Evolutionary conservation across 371 early-diverging fungal species (phyloP), one percentile per base, ranked within the genome.

Genomic region (Chytridium lagenaria): DNA sequence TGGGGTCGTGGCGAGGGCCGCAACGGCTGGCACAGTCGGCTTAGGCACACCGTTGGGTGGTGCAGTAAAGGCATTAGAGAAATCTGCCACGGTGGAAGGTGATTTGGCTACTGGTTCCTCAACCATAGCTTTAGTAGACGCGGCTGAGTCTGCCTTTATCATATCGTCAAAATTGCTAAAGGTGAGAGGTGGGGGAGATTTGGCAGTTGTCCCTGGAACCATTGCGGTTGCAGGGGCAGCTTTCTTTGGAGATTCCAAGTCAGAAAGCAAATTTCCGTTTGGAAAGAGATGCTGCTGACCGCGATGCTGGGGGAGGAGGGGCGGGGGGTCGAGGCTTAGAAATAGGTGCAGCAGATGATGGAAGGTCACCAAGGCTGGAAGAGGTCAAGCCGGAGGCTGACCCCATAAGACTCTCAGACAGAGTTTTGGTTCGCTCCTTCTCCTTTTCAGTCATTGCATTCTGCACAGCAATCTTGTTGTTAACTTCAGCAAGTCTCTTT

Each of bases 241-340:
- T 38, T 74, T 71, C 66, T 36, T 55, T 67, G 38, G 1, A 70
- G 61, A 19, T 49, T 49, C 39, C 33, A 10, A 33, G 34, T 22
- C 34, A 10, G 34, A 61, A 15, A 61, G 37, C n/a, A n/a, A n/a
- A n/a, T 7, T 61, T 61, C 15, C 61, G 34, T 22, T 28, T 26
- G 26, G 55, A 52, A 12, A n/a, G 55, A 61, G 61, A 61, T 7
- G 23, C 30, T 7, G 61, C 37, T 15, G 36, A 31, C 26, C 61
- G 31, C 3, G 80, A 75, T 0, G 73, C 67, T 23, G 81, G 81
- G 2, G 81, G 81, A 23, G 77, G 81, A 19, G 78, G 78, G 36
- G 78, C 74, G 2, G 81, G 81, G 12, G 77, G 76, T 67, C 69
- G 76, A n/a, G 63, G 23, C 39, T 70, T 52, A 7, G 75, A 30